Percentiles rank a stretch among this genome's conserved stretches.
phyloP scores from a whole-genome alignment of 2,329 filamentous ascomycete species.

The Talaromyces sp. region DNA sequence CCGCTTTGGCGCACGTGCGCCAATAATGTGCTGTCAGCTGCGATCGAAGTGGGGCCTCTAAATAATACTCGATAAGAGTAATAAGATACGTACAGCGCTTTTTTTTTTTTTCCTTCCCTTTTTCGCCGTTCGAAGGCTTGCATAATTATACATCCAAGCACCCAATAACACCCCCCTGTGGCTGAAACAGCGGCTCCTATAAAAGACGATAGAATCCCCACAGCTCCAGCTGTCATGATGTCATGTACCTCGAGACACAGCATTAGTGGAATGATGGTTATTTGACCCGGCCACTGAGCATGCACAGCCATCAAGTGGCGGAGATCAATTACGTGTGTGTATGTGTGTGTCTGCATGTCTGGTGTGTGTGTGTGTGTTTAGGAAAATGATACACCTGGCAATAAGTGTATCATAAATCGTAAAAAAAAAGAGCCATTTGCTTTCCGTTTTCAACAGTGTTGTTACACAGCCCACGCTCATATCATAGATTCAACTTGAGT shows the following conservation, averaged over 20 bases:
- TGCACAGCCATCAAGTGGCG: background rate
- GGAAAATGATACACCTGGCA: background rate
- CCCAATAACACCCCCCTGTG: background rate
- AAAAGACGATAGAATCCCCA: too few species aligned
- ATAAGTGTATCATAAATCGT: background rate
- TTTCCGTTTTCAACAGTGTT: background rate
- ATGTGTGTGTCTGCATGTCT: background rate
- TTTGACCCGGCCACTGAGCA: background rate
- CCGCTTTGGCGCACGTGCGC: background rate
- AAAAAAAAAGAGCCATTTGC: background rate
- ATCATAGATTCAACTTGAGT: too few species aligned
- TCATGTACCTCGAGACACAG: background rate
- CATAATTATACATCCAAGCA: background rate
- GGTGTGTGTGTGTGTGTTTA: background rate
- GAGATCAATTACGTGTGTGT: background rate
- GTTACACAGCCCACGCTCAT: background rate
- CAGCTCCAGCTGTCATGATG: background rate
- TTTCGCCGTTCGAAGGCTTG: too few species aligned
- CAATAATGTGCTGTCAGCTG: background rate
- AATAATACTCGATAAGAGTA: background rate
- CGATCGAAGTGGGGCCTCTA: background rate
- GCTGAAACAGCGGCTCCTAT: background rate
- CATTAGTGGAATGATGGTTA: background rate
- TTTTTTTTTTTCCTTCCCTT: too few species aligned
- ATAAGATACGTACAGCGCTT: background rate